Evolutionary conservation across 2,329 filamentous ascomycete species (phyloP).

Genomic region (Fusarium sp.): DNA sequence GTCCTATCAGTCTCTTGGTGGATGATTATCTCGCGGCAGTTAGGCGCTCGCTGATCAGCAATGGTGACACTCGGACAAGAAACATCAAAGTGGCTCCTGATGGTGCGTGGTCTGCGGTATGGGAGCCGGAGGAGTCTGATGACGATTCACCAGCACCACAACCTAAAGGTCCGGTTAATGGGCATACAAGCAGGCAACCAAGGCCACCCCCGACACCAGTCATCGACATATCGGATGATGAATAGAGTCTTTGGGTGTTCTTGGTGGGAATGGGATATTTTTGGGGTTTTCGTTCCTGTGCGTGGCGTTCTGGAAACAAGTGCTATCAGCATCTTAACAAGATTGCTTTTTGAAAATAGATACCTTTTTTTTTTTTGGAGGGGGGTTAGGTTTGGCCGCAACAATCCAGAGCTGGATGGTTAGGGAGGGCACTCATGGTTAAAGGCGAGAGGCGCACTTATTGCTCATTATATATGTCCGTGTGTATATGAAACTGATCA

Average conservation of each 20-base stretch:
- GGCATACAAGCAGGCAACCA: constrained; percentile 3
- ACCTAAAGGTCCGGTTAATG: background rate
- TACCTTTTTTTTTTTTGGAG: constrained; percentile 28
- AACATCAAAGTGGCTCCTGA: constrained; percentile 43
- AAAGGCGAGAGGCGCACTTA: background rate
- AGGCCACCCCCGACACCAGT: constrained; percentile 26
- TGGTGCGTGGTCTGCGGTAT: constrained; percentile 48
- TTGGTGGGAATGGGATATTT: background rate
- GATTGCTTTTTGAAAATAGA: constrained; percentile 28
- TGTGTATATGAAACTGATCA: background rate
- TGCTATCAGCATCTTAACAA: constrained; percentile 9
- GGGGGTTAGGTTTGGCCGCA: background rate
- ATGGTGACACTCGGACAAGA: constrained; percentile 39
- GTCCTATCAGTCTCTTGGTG: constrained; percentile 74
- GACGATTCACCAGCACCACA: constrained; percentile 34
- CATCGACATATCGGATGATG: constrained; percentile 45
- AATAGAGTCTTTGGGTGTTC: constrained; percentile 1
- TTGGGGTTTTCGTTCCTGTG: background rate
- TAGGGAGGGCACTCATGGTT: background rate
- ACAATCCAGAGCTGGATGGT: background rate
- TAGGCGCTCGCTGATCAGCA: constrained; percentile 57
- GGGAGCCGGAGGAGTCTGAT: constrained; percentile 44
- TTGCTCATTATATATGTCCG: background rate
- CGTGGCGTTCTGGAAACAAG: constrained; percentile 27
- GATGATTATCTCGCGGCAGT: constrained; percentile 79